phyloP scores from a whole-genome alignment of 371 early-diverging fungal genomes.

The Mortierella sp. region DNA sequence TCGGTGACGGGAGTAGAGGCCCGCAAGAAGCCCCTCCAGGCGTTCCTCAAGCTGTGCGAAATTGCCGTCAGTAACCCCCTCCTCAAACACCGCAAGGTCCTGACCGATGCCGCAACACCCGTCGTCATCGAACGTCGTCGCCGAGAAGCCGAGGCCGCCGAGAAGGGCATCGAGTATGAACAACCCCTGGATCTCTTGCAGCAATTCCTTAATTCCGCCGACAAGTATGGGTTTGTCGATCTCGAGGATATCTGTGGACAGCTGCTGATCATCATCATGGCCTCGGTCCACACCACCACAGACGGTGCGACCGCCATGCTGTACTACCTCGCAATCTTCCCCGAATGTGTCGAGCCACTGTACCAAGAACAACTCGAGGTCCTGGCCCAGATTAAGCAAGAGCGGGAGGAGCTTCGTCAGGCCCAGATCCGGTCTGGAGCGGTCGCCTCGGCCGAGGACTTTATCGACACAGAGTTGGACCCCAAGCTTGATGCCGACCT shows the following conservation, averaged over 20 bases:
- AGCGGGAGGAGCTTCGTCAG: slow-evolving; percentile 28
- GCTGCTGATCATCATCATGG: slow-evolving; percentile 55
- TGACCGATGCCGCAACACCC: slow-evolving; percentile 23
- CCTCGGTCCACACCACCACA: slow-evolving; percentile 61
- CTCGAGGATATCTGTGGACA: slow-evolving; percentile 48
- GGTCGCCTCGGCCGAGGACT: too few relatives aligned
- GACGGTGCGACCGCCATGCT: slow-evolving; percentile 47
- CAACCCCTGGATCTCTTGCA: slow-evolving; percentile 40
- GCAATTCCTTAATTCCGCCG: slow-evolving; percentile 30
- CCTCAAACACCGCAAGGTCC: slow-evolving; percentile 4
- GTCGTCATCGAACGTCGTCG: slow-evolving; percentile 49
- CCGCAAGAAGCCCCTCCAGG: too few relatives aligned
- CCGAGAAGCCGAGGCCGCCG: slow-evolving; percentile 25
- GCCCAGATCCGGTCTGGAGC: not conserved
- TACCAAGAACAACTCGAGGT: slow-evolving; percentile 60
- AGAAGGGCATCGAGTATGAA: slow-evolving; percentile 17
- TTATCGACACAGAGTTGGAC: slow-evolving; percentile 25
- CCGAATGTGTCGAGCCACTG: slow-evolving; percentile 58
- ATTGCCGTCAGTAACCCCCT: too few relatives aligned
- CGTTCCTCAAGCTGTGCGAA: too few relatives aligned
- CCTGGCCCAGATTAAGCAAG: slow-evolving; percentile 29
- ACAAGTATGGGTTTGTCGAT: slow-evolving; percentile 47
- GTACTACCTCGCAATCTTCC: slow-evolving; percentile 59
- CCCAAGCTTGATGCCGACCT: slow-evolving; percentile 35
- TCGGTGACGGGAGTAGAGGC: too few relatives aligned